These are phyloP conservation scores for Phytophthora rubi DNA, from an alignment of 352 stramenopile species.

Conservation along the genomic window DNA sequence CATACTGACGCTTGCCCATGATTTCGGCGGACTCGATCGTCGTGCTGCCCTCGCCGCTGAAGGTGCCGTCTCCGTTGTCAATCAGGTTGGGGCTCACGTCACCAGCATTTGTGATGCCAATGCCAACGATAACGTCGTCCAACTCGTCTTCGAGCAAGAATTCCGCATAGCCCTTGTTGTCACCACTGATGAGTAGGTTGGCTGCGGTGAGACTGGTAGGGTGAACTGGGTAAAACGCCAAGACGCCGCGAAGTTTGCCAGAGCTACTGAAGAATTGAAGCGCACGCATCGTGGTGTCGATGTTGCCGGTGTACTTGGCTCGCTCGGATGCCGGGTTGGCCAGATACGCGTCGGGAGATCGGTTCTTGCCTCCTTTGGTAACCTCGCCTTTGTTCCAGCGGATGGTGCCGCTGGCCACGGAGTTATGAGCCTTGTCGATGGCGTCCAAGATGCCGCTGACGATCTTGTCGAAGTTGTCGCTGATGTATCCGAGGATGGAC, in stretches of 20 bases:
- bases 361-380: slow-evolving; percentile 64
- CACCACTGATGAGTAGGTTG: slow-evolving; percentile 79
- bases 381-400: slow-evolving; percentile 42
- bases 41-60: slow-evolving; percentile 37
- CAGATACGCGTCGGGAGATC: slow-evolving; percentile 69
- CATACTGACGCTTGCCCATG: slow-evolving; percentile 41
- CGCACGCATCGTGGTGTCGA: slow-evolving; percentile 75
- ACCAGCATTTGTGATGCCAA: slow-evolving; percentile 52
- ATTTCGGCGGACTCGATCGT: slow-evolving; percentile 47
- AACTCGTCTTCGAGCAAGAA: slow-evolving; percentile 21
- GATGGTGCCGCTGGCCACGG: slow-evolving; percentile 53
- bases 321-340: slow-evolving; percentile 72
- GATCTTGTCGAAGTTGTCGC: slow-evolving; percentile 70
- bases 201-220: slow-evolving; percentile 75
- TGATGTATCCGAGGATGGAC: slow-evolving; percentile 51
- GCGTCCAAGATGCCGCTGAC: slow-evolving; percentile 69
- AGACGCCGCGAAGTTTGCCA: slow-evolving; percentile 50
- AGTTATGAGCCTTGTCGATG: slow-evolving; percentile 65
- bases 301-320: slow-evolving; percentile 58
- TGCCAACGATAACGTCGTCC: slow-evolving; percentile 28
- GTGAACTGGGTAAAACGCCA: slow-evolving; percentile 84
- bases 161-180: slow-evolving; percentile 76
- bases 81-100: slow-evolving; percentile 52
- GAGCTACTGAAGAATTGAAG: slow-evolving; percentile 52
- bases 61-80: slow-evolving; percentile 52